A percentile compares a stretch with the other conserved stretches of the same genome.
Evolutionary conservation across 1,284 basidiomycete species (phyloP).

Genomic region (Peniophora sp.): DNA sequence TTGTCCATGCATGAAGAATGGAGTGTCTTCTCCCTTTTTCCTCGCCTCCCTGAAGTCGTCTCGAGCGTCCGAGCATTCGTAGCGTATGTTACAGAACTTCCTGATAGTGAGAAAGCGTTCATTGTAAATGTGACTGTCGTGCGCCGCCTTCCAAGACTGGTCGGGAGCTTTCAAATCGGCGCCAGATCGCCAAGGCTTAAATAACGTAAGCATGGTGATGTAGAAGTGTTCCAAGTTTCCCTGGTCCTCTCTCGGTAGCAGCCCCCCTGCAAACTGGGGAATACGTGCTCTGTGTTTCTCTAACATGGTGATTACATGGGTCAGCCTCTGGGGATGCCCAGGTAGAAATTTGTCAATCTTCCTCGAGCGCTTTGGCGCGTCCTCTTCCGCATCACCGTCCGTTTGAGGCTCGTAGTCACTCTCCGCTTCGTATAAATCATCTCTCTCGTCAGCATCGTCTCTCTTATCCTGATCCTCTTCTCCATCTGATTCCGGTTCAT

Average conservation of each 20-base stretch:
- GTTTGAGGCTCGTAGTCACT: not conserved
- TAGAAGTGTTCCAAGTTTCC: conserved; percentile 16
- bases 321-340: conserved; percentile 8
- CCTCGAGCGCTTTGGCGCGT: not conserved
- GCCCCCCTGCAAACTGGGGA: conserved; percentile 11
- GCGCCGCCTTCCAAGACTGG: not conserved
- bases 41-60: not conserved
- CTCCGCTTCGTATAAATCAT: not conserved
- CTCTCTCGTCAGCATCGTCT: conserved; percentile 1
- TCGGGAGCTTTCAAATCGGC: not conserved
- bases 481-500: not conserved
- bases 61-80: not conserved
- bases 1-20: too few relatives aligned
- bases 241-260: conserved; percentile 12
- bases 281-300: conserved; percentile 2
- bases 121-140: not conserved
- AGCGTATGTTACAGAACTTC: not conserved
- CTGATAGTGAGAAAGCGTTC: not conserved
- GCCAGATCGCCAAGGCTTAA: conserved; percentile 7
- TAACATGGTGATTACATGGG: too few relatives aligned
- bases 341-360: conserved; percentile 1
- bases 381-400: not conserved
- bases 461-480: not conserved
- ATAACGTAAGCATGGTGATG: conserved; percentile 9
- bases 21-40: not conserved